These are phyloP conservation scores for Cutaneotrichosporon dermatis DNA, from an alignment of 1,284 basidiomycete species.

Conservation along the genomic window DNA sequence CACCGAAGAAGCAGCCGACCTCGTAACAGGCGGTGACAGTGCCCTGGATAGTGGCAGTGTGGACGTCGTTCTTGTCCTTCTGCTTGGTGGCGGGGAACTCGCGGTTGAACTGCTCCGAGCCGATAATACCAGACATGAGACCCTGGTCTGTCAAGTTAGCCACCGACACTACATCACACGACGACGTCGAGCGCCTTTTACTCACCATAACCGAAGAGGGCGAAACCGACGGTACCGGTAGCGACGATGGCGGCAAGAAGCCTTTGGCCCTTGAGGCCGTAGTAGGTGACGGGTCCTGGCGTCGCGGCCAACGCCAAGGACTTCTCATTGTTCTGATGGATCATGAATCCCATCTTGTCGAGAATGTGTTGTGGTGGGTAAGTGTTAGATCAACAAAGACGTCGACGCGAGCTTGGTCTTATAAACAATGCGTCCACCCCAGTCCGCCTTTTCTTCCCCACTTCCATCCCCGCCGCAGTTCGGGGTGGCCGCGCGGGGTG, in stretches of 20 bases:
- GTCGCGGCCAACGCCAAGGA: neutral
- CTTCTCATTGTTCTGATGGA: slow-evolving; percentile 14
- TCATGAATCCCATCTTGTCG: slow-evolving; percentile 4
- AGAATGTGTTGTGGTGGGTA: neutral
- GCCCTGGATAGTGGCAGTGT: slow-evolving; percentile 49
- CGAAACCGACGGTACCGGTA: slow-evolving; percentile 41
- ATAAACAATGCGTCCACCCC: neutral
- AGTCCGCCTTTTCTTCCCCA: neutral
- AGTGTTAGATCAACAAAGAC: too few relatives aligned
- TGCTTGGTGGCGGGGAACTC: slow-evolving; percentile 45
- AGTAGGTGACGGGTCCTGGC: slow-evolving; percentile 32
- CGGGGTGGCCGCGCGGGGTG: neutral
- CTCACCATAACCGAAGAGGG: slow-evolving; percentile 44
- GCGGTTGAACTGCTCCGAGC: slow-evolving; percentile 45
- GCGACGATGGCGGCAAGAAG: slow-evolving; percentile 40
- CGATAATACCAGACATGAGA: slow-evolving; percentile 46
- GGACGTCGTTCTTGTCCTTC: slow-evolving; percentile 36
- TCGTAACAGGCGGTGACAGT: slow-evolving; percentile 48
- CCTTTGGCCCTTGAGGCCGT: slow-evolving; percentile 36
- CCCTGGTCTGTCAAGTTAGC: slow-evolving; percentile 17
- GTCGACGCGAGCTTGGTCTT: neutral
- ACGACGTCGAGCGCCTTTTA: neutral
- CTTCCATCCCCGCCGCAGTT: neutral
- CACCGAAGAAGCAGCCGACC: slow-evolving; percentile 42
- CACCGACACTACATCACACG: neutral